Evolutionary conservation across 257 asterid species (phyloP), one percentile per base, ranked within the genome.

Genomic region (Solanum appendiculatum): DNA sequence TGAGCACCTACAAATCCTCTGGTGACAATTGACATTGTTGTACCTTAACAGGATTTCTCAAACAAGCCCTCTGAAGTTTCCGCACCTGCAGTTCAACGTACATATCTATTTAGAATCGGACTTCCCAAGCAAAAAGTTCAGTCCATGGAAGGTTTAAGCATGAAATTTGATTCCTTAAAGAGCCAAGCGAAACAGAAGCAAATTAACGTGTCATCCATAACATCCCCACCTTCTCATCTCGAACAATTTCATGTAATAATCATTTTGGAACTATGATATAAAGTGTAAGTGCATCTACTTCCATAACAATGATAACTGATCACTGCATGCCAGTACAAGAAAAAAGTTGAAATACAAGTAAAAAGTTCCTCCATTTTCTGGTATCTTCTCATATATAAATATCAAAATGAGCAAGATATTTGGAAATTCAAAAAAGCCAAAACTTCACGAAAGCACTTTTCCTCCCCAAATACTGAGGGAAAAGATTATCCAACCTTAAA

Each of bases 1-100:
- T 23, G 39, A 40, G 58, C 56, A 85, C 40, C 36, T 23, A 46
- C 72, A 81, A 36, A 37, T 46, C 42, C 85, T 39, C 23, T 51
- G 85, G 75, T 31, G 88, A 73, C 36, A 72, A 40, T 10, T 25
- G 37, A 63, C 80, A 82, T 18, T 11, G 42, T 51, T 83, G 87
- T 92, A 94, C 99, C 98, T 94, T 95, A 27, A 97, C 98, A 85
- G 99, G 98, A 83, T 97, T 94, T 88, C 91, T 94, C 87, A 97
- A 88, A 92, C 98, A 95, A 86, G 98, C 98, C 91, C 98, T 92
- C 92, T 97, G 98, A 36, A 97, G 92, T 94, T 97, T 97, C 89
- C 90, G 87, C 89, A 97, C 99, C 99, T 97, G 94, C 66, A 89
- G 25, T 44, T 78, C 84, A 78, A 46, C 11, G 27, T 46, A 78